Conservation (phyloP, 805 yeast genomes). For the Monosporozyma aerobia region DNA sequence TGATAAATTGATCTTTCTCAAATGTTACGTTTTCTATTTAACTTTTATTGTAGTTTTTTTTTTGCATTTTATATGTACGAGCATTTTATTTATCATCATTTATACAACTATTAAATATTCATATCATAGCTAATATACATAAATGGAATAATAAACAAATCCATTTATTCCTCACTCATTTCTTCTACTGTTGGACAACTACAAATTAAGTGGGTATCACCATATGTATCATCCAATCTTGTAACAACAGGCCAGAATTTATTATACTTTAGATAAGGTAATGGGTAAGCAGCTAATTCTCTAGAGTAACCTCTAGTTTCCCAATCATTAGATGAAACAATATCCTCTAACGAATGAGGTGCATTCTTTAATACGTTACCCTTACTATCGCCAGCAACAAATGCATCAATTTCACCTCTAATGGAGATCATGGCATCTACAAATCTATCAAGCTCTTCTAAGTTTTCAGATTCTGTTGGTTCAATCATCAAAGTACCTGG, state of each 20-base stretch:
- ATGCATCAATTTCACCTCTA: slow-evolving; percentile 68
- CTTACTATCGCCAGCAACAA: slow-evolving; percentile 53
- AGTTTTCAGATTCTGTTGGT: slow-evolving; percentile 92
- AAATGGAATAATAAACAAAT: background rate
- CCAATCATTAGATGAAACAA: slow-evolving; percentile 68
- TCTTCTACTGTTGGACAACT: slow-evolving; percentile 87
- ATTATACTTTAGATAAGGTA: slow-evolving; percentile 57
- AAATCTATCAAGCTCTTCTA: slow-evolving; percentile 83
- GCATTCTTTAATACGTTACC: slow-evolving; percentile 76
- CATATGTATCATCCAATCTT: slow-evolving; percentile 88
- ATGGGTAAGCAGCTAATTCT: slow-evolving; percentile 88
- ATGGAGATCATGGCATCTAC: slow-evolving; percentile 80
- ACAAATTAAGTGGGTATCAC: slow-evolving; percentile 86
- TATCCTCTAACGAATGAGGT: slow-evolving; percentile 82
- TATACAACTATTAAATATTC: background rate
- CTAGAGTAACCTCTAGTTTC: slow-evolving; percentile 75
- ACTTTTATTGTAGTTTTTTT: background rate
- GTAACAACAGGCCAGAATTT: slow-evolving; percentile 96
- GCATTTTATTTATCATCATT: background rate
- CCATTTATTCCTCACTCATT: slow-evolving; percentile 22
- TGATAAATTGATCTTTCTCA: background rate
- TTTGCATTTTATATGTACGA: background rate
- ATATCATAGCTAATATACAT: background rate
- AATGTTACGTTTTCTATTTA: background rate
- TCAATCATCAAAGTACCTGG: slow-evolving; percentile 97